Evolutionary conservation across 345 rosid genomes (phyloP).

Genomic region (Eucalyptus erythrocorys): DNA sequence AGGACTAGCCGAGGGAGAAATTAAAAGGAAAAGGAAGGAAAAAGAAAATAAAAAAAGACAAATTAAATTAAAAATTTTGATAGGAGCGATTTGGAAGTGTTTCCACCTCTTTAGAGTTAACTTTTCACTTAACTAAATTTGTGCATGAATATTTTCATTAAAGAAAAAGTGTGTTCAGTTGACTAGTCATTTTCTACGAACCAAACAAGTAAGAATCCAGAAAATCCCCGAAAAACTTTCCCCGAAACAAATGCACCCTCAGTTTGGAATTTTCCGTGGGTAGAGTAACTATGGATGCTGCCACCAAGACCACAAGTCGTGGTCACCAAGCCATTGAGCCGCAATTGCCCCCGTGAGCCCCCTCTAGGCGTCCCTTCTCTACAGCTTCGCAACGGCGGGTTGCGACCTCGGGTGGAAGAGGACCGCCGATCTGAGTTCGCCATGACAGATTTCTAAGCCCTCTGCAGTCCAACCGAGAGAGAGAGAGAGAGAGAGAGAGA

Average conservation of each 20-base stretch:
- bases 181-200: not conserved
- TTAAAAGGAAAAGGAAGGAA: not conserved
- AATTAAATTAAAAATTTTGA: no score
- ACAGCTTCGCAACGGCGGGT: not conserved
- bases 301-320: no score
- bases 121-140: not conserved
- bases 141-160: not conserved
- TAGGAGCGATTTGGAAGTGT: not conserved
- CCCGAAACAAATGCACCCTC: no score
- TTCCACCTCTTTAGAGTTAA: not conserved
- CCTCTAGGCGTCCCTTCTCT: not conserved
- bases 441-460: no score
- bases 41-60: not conserved
- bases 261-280: not conserved
- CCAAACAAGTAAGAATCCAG: fast-evolving
- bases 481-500: no score
- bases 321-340: not conserved
- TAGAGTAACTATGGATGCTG: not conserved
- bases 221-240: no score
- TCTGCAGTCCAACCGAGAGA: no score
- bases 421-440: no score
- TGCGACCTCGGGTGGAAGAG: not conserved
- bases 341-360: not conserved
- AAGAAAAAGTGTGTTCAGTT: no score
- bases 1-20: not conserved